Evolutionary conservation across 2,329 filamentous ascomycete species (phyloP), one percentile per base, ranked within the genome.

Genomic region (Fusarium stilboides): DNA sequence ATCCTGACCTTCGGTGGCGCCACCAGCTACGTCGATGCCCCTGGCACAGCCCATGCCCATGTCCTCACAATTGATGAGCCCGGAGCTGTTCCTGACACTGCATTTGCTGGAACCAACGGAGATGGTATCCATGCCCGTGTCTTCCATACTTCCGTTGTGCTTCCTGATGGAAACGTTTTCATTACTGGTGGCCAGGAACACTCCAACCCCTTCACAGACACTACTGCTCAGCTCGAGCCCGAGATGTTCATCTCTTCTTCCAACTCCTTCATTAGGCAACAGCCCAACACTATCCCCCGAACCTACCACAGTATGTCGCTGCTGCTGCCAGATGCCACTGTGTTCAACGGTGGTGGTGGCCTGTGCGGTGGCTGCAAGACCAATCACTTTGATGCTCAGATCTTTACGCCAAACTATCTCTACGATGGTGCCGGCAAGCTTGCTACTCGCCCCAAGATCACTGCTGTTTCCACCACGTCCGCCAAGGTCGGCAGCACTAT

Each of bases 1-100:
- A 88, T 89, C 26, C 77, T 89, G 12, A 83, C 85, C 0, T 77
- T 81, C 7, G 87, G 87, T 14, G 87, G 87, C 6, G 76, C 82
- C 1, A 77, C 80, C 0, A 77, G 79, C 43, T 88, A 88, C 68
- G 76, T 81, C 34, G 70, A 80, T 49, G 78, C 77, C 20, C 62
- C 75, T 6, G 82, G 82, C 1, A 82, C 81, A 1, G 77, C 76
- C 4, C 80, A 81, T 63, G 84, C 85, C 0, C 82, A 86, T 70
- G 68, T 88, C 62, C 83, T 87, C 26, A 87, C 85, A 0, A 77
- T 89, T 28, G 78, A 74, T 9, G 33, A 68, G 50, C 65, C 65
- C 3, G 65, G 65, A 33, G n/a, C 39, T 6, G 26, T 17, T 15
- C 58, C 64, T 8, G 49, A 68, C 1, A 68, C 58, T 6, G 34